phyloP scores from a whole-genome alignment of 2,329 filamentous ascomycete genomes.

The Aspergillus intermedius region DNA sequence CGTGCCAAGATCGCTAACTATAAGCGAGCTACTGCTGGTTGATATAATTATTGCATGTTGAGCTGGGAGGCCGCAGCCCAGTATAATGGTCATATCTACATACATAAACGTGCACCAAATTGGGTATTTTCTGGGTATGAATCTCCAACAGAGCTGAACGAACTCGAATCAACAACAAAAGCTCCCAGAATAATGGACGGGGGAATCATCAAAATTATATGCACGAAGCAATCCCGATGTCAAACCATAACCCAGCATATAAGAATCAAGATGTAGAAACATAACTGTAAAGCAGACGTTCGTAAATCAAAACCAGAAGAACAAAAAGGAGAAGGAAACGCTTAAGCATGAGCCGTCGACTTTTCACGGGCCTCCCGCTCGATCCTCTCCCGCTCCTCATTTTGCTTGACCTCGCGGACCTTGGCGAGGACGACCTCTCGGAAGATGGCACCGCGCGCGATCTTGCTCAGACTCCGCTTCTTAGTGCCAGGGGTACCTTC shows the following conservation, averaged over 20 bases:
- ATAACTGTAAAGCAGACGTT: slow-evolving; percentile 2
- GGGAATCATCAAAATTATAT: slow-evolving; percentile 28
- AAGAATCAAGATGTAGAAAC: background rate
- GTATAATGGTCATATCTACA: too few species aligned
- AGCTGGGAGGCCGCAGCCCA: too few species aligned
- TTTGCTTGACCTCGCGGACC: slow-evolving; percentile 83
- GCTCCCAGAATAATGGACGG: slow-evolving; percentile 9
- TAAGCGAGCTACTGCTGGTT: too few species aligned
- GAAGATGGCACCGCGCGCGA: slow-evolving; percentile 71
- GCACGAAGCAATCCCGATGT: slow-evolving; percentile 17
- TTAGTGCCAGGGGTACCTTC: slow-evolving; percentile 30
- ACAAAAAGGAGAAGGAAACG: slow-evolving; percentile 1
- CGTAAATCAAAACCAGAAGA: slow-evolving; percentile 16
- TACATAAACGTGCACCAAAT: too few species aligned
- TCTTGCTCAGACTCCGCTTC: slow-evolving; percentile 49
- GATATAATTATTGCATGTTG: too few species aligned
- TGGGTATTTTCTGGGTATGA: too few species aligned
- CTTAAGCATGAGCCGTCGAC: slow-evolving; percentile 16
- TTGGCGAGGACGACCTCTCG: slow-evolving; percentile 90
- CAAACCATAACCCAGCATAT: slow-evolving; percentile 1
- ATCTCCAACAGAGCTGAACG: too few species aligned
- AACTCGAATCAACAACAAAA: background rate
- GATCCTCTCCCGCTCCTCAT: slow-evolving; percentile 66
- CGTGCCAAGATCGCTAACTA: slow-evolving; percentile 7
- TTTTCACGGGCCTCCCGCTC: slow-evolving; percentile 51